phyloP scores from a whole-genome alignment of 169 alveolate genomes.

The Theileria annulata region DNA sequence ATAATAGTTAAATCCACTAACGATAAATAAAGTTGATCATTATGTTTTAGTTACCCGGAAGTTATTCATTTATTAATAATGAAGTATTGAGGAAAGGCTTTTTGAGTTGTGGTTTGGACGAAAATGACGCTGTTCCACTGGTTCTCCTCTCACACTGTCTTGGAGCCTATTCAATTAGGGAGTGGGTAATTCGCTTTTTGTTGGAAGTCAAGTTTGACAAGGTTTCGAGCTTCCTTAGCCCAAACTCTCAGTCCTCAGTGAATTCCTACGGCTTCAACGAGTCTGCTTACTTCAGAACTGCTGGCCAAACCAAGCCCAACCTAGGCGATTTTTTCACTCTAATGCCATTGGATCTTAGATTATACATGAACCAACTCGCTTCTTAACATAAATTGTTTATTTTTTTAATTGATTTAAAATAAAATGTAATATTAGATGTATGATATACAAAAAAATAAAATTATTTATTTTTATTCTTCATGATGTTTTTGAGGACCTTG shows the following conservation, averaged over 20 bases:
- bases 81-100: conserved; percentile 53
- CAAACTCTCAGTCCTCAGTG: neutral
- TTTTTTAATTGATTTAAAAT: neutral
- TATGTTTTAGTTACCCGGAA: conserved; percentile 34
- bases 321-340: conserved; percentile 33
- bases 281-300: conserved; percentile 64
- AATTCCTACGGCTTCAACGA: conserved; percentile 5
- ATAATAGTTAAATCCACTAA: too few species aligned
- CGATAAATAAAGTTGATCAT: neutral
- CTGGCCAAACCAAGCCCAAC: conserved; percentile 53
- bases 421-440: too few species aligned
- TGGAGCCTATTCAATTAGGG: conserved; percentile 60
- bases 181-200: conserved; percentile 61
- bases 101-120: conserved; percentile 16
- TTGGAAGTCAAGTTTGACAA: conserved; percentile 15
- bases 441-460: too few species aligned
- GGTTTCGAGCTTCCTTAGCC: neutral
- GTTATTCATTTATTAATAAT: conserved; percentile 14
- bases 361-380: conserved; percentile 19
- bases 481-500: conserved; percentile 42
- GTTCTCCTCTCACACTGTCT: conserved; percentile 55
- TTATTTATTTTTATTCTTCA: conserved; percentile 41
- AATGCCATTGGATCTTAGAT: conserved; percentile 41
- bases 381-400: too few species aligned
- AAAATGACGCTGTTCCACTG: conserved; percentile 50